A percentile compares a stretch with the other conserved stretches of the same genome.
Conservation (phyloP, 1,284 basidiomycete genomes). For the Sphagnurus paluster region DNA sequence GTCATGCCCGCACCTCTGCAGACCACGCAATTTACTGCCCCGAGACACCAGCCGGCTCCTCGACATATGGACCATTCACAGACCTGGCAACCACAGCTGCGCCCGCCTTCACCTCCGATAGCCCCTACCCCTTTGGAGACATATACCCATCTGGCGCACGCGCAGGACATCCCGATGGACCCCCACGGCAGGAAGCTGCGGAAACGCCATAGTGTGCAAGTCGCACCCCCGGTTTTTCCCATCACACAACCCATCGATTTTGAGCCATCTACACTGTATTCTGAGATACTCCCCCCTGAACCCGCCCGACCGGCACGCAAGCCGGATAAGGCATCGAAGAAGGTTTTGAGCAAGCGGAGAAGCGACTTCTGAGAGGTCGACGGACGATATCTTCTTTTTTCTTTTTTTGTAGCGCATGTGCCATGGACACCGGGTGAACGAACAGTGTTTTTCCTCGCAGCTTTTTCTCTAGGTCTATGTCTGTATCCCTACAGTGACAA, state of each 20-base stretch:
- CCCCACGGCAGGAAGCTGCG: constrained; percentile 17
- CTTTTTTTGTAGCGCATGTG: no score
- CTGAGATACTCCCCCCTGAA: constrained; percentile 7
- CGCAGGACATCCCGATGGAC: constrained; percentile 13
- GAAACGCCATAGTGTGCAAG: constrained; percentile 15
- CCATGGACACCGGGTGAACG: no score
- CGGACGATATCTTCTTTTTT: constrained; percentile 1
- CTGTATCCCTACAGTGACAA: constrained; percentile 14
- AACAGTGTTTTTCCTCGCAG: background rate
- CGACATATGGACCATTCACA: constrained; percentile 10
- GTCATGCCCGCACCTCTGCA: constrained; percentile 68
- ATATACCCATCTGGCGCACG: constrained; percentile 6
- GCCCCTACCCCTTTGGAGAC: constrained; percentile 3
- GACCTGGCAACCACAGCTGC: constrained; percentile 16
- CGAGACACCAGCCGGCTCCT: constrained; percentile 14
- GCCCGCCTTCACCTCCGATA: constrained; percentile 13
- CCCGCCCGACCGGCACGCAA: constrained; percentile 9
- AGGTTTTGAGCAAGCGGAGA: constrained; percentile 21
- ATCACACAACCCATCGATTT: no score
- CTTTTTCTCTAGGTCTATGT: background rate
- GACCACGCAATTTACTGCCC: constrained; percentile 12
- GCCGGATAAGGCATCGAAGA: constrained; percentile 17
- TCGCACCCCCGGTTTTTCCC: constrained; percentile 13
- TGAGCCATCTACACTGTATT: constrained; percentile 8
- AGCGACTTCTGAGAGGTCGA: constrained; percentile 13